These are phyloP conservation scores for Fusarium sp. DNA, from an alignment of 2,329 filamentous ascomycete species.

Conservation along the genomic window DNA sequence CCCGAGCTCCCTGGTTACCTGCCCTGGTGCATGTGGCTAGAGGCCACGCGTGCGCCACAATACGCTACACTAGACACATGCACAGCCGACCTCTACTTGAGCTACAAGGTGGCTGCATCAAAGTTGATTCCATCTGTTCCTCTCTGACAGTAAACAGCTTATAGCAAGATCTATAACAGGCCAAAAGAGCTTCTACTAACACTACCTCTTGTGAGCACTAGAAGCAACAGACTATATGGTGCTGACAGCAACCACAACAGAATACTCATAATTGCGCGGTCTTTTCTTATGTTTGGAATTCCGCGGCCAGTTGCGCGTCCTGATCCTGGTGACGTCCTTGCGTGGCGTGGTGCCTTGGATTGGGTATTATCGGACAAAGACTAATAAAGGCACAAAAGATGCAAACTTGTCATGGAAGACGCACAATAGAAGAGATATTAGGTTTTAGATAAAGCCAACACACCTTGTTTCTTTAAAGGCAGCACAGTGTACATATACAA, in stretches of 20 bases:
- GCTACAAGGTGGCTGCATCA: slow-evolving; percentile 2
- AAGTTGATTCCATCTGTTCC: slow-evolving; percentile 2
- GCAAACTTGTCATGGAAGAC: not conserved
- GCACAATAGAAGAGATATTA: not conserved
- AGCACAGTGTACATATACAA: too few relatives aligned
- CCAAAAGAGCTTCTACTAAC: not conserved
- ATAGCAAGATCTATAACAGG: not conserved
- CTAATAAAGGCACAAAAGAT: not conserved
- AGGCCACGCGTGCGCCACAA: slow-evolving; percentile 42
- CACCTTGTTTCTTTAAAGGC: too few relatives aligned
- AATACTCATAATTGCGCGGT: not conserved
- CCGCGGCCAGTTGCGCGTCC: slow-evolving; percentile 32
- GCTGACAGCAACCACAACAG: too few relatives aligned
- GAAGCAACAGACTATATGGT: too few relatives aligned
- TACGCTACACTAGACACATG: slow-evolving; percentile 10
- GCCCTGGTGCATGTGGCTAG: slow-evolving; percentile 27
- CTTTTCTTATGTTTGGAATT: not conserved
- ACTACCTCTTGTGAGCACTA: not conserved
- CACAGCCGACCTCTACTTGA: slow-evolving; percentile 6
- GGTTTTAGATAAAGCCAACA: too few relatives aligned
- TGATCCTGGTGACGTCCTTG: slow-evolving; percentile 26
- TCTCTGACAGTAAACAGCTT: not conserved
- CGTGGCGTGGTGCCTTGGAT: slow-evolving; percentile 25
- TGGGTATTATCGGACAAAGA: slow-evolving; percentile 7
- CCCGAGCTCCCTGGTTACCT: slow-evolving; percentile 5